phyloP scores from a whole-genome alignment of 2,329 filamentous ascomycete genomes.

The Coniochaeta prunicola region DNA sequence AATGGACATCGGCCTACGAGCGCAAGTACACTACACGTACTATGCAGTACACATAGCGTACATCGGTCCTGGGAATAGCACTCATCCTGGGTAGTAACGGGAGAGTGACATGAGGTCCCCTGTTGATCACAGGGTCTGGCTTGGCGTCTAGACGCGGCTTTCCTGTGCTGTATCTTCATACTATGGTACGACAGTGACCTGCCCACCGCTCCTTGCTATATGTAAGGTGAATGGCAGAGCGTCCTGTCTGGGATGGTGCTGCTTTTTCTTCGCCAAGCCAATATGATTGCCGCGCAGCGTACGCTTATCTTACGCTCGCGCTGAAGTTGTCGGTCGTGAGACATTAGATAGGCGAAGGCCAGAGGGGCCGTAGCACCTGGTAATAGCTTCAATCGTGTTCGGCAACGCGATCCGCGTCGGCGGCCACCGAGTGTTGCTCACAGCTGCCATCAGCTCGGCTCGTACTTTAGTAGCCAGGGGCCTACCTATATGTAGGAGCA shows the following conservation, averaged over 20 bases:
- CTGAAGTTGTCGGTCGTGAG: neutral
- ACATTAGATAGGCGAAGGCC: neutral
- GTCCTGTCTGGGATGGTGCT: no score
- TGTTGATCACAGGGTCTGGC: neutral
- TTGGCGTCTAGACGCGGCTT: no score
- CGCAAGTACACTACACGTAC: no score
- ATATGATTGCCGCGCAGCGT: neutral
- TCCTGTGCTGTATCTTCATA: no score
- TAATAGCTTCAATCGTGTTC: neutral
- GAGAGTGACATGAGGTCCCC: slow-evolving; percentile 1
- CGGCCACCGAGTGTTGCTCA: neutral
- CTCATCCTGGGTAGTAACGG: no score
- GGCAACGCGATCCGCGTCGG: neutral
- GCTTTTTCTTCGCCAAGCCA: no score
- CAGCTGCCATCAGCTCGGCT: neutral
- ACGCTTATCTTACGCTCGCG: neutral
- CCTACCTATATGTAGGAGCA: neutral
- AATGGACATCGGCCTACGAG: neutral
- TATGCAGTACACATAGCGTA: no score
- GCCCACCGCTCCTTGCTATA: no score
- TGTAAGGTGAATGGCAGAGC: no score
- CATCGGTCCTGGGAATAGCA: no score
- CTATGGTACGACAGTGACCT: no score
- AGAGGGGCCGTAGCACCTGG: neutral
- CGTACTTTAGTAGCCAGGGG: no score